Evolutionary conservation across 768 basidiomycete genomes (phyloP).

Genomic region (Termitomyces sp.): DNA sequence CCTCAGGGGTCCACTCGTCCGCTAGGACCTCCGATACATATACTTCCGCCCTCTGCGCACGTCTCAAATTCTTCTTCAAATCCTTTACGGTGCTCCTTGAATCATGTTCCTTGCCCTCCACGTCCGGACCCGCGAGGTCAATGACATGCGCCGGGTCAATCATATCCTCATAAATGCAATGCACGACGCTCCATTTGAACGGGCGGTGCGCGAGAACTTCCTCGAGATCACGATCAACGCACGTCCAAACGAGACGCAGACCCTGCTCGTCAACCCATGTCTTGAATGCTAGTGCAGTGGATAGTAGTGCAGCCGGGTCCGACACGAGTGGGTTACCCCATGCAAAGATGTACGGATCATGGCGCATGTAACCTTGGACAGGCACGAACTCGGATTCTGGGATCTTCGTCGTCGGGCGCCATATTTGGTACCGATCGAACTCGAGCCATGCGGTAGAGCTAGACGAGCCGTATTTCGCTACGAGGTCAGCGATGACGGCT

Average conservation of each 20-base stretch:
- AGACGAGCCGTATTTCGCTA: conserved; percentile 62
- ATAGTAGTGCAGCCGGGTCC: conserved; percentile 30
- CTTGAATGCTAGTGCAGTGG: conserved; percentile 43
- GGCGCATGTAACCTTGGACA: conserved; percentile 59
- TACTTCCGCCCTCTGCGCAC: conserved; percentile 56
- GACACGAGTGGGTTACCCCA: conserved; percentile 67
- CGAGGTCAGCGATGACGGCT: not conserved
- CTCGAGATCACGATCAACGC: conserved; percentile 46
- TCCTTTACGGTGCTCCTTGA: conserved; percentile 48
- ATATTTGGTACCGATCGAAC: conserved; percentile 47
- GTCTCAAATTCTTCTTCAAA: conserved; percentile 58
- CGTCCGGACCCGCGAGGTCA: conserved; percentile 31
- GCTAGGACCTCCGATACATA: conserved; percentile 41
- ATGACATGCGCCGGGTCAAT: conserved; percentile 48
- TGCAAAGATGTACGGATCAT: conserved; percentile 51
- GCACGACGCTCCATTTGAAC: conserved; percentile 57
- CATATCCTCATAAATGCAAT: conserved; percentile 64
- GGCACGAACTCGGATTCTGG: conserved; percentile 42
- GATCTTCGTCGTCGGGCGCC: conserved; percentile 38
- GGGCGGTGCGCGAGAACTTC: conserved; percentile 11
- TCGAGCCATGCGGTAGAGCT: conserved; percentile 74
- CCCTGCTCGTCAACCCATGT: conserved; percentile 40
- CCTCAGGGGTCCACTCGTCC: conserved; percentile 40
- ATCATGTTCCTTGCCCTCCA: conserved; percentile 24
- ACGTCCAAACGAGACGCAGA: conserved; percentile 59